Base-by-base conservation (phyloP, 2,329 filamentous ascomycete genomes). In the Alternaria sp. region DNA sequence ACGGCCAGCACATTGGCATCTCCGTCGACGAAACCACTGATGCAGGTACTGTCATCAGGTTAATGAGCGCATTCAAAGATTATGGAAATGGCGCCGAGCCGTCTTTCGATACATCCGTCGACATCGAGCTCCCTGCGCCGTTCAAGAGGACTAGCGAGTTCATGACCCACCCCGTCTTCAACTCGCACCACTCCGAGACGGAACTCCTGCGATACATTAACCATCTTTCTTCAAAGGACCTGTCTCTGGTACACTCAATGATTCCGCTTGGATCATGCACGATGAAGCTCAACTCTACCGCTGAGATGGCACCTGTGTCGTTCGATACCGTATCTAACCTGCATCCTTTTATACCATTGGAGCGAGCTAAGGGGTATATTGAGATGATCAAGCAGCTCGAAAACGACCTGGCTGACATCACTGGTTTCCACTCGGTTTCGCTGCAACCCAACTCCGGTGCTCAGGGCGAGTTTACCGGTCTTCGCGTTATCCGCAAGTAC, bases 181-280 rank as follows among this genome's bases (percentile, higher is more conserved):
- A 97, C 82, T 89, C 88, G 1, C 88, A 98, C 77, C 94, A 96
- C 79, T 97, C 93, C 2, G 94, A 98, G 80, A 97, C 94, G 0
- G 92, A 97, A 78, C 86, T 98, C 69, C 83, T 98, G 50, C 90
- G 94, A 41, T 98, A 98, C 80, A 97, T 98, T 70, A 85, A 94
- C 74, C 92, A 97, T 75, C 84, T 98, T 5, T 90, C 96, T 76
- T 96, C 93, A 50, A 97, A 96, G 82, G 94, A 98, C 75, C 82
- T 98, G 13, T 97, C 94, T 1, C 84, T 97, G 5, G 91, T 93
- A 2, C 94, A 98, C 80, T 97, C 93, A 14, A 98, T 98, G 94
- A 98, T 98, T 61, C 93, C 94, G 2, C 86, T 98, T 1, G 94
- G 94, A 21, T 97, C 94, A 1, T 98, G 94, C 83, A 98, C 94